A percentile compares a stretch with the other conserved stretches of the same genome.
These are phyloP conservation scores for Cyamopsis tetragonoloba DNA, from an alignment of 306 rosid genomes.

Conservation along the genomic window DNA sequence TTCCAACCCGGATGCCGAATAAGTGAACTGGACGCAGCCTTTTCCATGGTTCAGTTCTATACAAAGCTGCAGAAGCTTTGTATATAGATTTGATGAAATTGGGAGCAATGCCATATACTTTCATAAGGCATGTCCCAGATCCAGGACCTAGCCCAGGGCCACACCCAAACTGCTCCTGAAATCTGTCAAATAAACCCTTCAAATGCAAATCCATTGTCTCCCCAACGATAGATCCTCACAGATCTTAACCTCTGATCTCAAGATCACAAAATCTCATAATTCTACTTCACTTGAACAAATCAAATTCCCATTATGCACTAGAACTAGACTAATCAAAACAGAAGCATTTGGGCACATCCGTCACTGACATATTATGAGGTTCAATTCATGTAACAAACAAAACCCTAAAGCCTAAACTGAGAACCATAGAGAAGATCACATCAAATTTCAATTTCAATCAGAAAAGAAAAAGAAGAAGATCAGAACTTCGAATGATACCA, in stretches of 20 bases:
- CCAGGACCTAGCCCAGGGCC: conserved; percentile 78
- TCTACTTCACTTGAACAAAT: background rate
- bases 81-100: conserved; percentile 50
- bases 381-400: background rate
- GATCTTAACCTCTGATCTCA: no score
- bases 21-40: conserved; percentile 52
- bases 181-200: conserved; percentile 62
- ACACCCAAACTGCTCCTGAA: conserved; percentile 68
- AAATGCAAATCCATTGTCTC: conserved; percentile 58
- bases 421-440: background rate
- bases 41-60: conserved; percentile 63
- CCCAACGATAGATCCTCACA: conserved; percentile 23
- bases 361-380: background rate
- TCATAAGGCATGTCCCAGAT: conserved; percentile 68
- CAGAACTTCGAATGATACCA: conserved; percentile 19
- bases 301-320: background rate
- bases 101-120: conserved; percentile 55
- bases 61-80: conserved; percentile 64
- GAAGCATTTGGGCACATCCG: background rate
- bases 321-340: background rate
- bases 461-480: background rate
- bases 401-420: background rate
- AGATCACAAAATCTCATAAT: no score
- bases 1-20: conserved; percentile 63
- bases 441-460: background rate